These are phyloP conservation scores for Acanthamoeba sp. DNA, from an alignment of 208 protist species.

Conservation along the genomic window DNA sequence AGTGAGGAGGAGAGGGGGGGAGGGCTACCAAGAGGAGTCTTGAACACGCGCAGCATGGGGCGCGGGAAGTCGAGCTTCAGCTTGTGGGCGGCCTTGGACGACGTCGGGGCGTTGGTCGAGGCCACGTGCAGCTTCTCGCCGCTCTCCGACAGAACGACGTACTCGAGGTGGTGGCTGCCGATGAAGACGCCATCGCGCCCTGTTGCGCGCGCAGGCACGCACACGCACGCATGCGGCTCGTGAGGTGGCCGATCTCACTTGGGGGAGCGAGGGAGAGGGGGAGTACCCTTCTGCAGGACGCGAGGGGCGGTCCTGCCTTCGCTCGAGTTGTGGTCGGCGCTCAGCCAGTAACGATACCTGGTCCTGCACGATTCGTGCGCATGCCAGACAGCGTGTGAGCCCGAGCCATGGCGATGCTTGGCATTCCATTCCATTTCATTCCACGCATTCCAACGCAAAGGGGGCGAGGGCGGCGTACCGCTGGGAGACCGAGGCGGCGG, in stretches of 20 bases:
- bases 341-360: slow-evolving; percentile 39
- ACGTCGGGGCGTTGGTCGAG: neutral
- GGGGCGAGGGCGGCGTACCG: neutral
- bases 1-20: neutral
- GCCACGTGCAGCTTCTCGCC: slow-evolving; percentile 26
- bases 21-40: slow-evolving; percentile 29
- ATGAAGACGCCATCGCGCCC: slow-evolving; percentile 53
- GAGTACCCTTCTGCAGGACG: neutral
- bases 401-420: neutral
- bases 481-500: neutral
- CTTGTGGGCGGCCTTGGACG: neutral
- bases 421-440: neutral
- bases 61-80: slow-evolving; percentile 31
- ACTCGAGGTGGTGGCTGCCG: slow-evolving; percentile 53
- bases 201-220: no score
- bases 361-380: neutral
- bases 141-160: slow-evolving; percentile 21
- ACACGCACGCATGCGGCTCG: no score
- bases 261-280: no score
- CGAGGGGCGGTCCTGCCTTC: slow-evolving; percentile 12
- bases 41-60: slow-evolving; percentile 55
- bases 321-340: slow-evolving; percentile 45
- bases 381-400: no score
- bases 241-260: no score
- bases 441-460: neutral